Base-by-base conservation (phyloP, 495 filamentous ascomycete genomes). In the Neurospora intermedia region DNA sequence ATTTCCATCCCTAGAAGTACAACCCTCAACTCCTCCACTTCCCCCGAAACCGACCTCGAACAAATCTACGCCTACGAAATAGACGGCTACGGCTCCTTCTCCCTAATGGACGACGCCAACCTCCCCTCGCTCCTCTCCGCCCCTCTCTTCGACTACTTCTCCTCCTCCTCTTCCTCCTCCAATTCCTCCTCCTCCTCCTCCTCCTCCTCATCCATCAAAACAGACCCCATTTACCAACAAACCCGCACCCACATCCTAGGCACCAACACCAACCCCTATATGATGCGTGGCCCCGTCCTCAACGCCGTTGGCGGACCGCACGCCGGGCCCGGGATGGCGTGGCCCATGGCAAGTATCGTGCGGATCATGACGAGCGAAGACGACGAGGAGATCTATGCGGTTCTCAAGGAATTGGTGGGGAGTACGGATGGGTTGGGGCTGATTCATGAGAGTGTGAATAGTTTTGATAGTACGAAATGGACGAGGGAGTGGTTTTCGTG, bases 401-500 rank as follows among this genome's bases (percentile, higher is more conserved):
- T 82, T 20, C 66, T 90, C 72, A 82, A 77, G 72, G 80, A 85
- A 76, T 74, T 90, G 13, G 66, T 91, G 43, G 76, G 78, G 6
- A 87, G 76, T 20, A 90, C 89, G 7, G 86, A 84, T 75, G 84
- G 87, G n/a, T 77, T 85, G 15, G 89, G 89, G 9, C 73, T 90
- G 75, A 86, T 90, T 13, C 89, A 91, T 74, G 88, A 90, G 81
- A 89, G 87, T 69, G 81, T 90, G 73, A 86, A 88, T 77, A 83
- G 80, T 9, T 88, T 82, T 54, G 81, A 89, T 74, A 78, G 76
- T 43, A 80, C 69, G 2, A 74, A 83, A 38, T 91, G 88, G 88
- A 88, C 89, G 11, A 81, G 89, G 76, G 85, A 88, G 76, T 91
- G 89, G 89, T 91, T 91, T 74, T 88, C 88, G 1, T 91, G 89